Evolutionary conservation across 768 basidiomycete species (phyloP).

Genomic region (Gloeostereum incarnatum): DNA sequence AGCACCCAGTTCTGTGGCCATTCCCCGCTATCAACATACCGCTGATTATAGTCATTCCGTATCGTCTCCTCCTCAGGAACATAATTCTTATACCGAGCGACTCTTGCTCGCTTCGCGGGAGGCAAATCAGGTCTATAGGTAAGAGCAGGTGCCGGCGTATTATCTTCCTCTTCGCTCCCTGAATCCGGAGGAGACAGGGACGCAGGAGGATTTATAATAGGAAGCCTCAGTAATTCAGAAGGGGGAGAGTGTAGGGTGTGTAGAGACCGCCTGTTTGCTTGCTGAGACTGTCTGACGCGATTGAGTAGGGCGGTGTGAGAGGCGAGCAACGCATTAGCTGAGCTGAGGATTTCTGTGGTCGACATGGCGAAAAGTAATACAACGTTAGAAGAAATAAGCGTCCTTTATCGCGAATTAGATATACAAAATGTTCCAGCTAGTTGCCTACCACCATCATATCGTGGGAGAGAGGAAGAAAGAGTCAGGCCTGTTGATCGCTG

Average conservation of each 20-base stretch:
- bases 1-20: constrained; percentile 94
- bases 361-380: too few relatives aligned
- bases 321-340: constrained; percentile 58
- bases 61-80: constrained; percentile 94
- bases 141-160: constrained; percentile 33
- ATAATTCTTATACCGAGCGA: constrained; percentile 69
- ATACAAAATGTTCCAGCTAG: too few relatives aligned
- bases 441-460: too few relatives aligned
- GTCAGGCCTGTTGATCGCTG: too few relatives aligned
- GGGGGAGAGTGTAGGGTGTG: constrained; percentile 47
- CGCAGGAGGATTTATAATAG: constrained; percentile 42
- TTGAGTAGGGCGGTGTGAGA: constrained; percentile 50
- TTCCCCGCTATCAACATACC: constrained; percentile 85
- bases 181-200: constrained; percentile 32
- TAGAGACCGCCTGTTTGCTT: constrained; percentile 45
- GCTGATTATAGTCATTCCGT: constrained; percentile 87
- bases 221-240: constrained; percentile 41
- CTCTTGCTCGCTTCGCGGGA: constrained; percentile 66
- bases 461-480: too few relatives aligned
- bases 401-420: too few relatives aligned
- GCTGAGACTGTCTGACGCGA: constrained; percentile 47
- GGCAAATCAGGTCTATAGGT: constrained; percentile 38
- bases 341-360: constrained; percentile 42
- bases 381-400: too few relatives aligned
- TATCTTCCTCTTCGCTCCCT: constrained; percentile 29